phyloP scores from a whole-genome alignment of 2,329 filamentous ascomycete species.

The Talaromyces sp. region DNA sequence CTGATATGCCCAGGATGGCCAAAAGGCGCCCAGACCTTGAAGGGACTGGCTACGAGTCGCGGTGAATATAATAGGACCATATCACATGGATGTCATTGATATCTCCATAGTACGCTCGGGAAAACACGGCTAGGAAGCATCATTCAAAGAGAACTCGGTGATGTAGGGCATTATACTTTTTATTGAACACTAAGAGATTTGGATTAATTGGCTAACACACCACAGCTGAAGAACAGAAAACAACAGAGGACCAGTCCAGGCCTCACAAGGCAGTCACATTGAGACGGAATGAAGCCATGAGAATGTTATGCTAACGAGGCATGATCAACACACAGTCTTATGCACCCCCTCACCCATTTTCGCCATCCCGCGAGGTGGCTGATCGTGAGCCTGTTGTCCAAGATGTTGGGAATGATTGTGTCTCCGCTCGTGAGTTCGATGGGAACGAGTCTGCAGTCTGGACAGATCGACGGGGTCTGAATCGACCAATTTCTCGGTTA shows the following conservation, averaged over 20 bases:
- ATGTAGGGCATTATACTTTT: slow-evolving; percentile 1
- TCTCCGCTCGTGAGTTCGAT: slow-evolving; percentile 36
- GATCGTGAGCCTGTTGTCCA: neutral
- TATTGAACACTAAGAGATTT: neutral
- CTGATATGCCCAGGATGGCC: neutral
- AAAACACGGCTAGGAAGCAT: neutral
- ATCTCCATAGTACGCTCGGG: neutral
- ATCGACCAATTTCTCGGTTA: slow-evolving; percentile 58
- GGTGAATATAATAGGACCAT: neutral
- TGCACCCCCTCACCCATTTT: slow-evolving; percentile 18
- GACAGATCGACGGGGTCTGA: slow-evolving; percentile 49
- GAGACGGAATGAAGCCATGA: neutral
- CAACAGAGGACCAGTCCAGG: neutral
- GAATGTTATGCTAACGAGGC: neutral
- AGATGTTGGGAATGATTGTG: slow-evolving; percentile 19
- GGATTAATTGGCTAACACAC: neutral
- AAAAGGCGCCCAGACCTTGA: neutral
- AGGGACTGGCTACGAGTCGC: neutral
- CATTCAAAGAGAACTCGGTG: neutral
- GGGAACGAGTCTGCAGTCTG: slow-evolving; percentile 40
- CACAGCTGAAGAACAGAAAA: neutral
- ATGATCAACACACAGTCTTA: slow-evolving; percentile 18
- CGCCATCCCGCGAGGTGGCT: neutral
- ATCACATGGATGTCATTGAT: neutral
- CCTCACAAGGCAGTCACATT: neutral